Conservation (phyloP, 169 alveolate species). For the Cryptosporidium ryanae region DNA sequence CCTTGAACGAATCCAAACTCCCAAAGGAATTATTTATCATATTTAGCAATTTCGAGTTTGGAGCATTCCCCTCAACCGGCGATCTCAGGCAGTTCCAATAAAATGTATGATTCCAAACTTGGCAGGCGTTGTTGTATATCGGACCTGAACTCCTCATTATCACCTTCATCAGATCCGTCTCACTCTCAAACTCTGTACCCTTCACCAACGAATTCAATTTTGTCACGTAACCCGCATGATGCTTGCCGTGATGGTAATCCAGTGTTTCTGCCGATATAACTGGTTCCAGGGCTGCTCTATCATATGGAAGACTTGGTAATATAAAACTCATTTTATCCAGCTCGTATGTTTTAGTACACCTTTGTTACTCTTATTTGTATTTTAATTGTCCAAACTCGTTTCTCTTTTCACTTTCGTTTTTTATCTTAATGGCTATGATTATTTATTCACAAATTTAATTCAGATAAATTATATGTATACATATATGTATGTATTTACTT, state of each 20-base stretch:
- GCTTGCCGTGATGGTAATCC: slow-evolving; percentile 93
- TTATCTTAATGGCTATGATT: background rate
- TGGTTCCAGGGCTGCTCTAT: slow-evolving; percentile 92
- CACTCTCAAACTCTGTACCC: slow-evolving; percentile 73
- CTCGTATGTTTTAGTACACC: background rate
- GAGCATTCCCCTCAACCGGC: slow-evolving; percentile 92
- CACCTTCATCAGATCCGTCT: slow-evolving; percentile 77
- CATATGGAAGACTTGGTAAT: slow-evolving; percentile 93
- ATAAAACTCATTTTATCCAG: slow-evolving; percentile 85
- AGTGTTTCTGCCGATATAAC: slow-evolving; percentile 92
- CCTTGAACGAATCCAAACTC: slow-evolving; percentile 85
- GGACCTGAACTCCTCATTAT: slow-evolving; percentile 84
- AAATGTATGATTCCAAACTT: slow-evolving; percentile 94
- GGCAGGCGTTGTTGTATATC: slow-evolving; percentile 90
- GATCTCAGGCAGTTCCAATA: slow-evolving; percentile 92
- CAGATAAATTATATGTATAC: background rate
- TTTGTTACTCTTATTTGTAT: background rate
- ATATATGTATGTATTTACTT: background rate
- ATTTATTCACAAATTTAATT: background rate
- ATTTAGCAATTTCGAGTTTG: slow-evolving; percentile 85
- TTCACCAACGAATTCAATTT: slow-evolving; percentile 84
- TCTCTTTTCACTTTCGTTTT: background rate
- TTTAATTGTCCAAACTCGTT: background rate
- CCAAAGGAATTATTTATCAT: slow-evolving; percentile 89
- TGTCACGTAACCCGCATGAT: slow-evolving; percentile 92